Base-by-base conservation (phyloP, 2,329 filamentous ascomycete species). In the Chaetomium olivaceum region DNA sequence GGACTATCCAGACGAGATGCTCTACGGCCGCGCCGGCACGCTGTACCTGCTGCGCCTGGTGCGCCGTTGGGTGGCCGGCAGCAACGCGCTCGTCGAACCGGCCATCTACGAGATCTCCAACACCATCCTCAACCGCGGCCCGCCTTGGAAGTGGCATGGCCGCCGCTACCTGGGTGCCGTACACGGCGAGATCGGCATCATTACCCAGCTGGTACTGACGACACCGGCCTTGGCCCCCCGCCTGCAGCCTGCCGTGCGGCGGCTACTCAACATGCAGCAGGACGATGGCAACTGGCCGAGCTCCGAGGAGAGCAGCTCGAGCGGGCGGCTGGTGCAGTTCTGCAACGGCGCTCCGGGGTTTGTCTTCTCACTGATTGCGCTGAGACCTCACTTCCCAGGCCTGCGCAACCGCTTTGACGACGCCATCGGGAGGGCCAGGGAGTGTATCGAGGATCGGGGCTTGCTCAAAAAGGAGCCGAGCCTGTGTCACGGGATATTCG, bases 121-220 rank as follows among this genome's bases (percentile, higher is more conserved):
- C 39, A 82, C 83, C 46, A 89, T 91, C 62, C 78, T 91, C 69
- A 77, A 79, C 74, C 65, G 80, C n/a, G 76, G 74, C 5, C 74
- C 76, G 48, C 76, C 76, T 0, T 91, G 89, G 89, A 82, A 81
- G 68, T 91, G 87, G 85, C 83, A 86, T 66, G 84, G 83, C 16
- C 86, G 85, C 70, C 73, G 78, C 21, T 90, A 90, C 71, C 79
- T 90, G 43, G 90, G 89, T 1, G 86, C 89, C 5, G 85, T 84
- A 0, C 88, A 92, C 72, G 90, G 90, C 8, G 82, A 85, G 14
- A 85, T 91, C 29, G 88, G 89, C 4, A 91, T 90, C 74, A 82
- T 92, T 63, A 87, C 85, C n/a, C 89, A 92, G 74, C 78, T 91
- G 16, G 82, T 90, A 1, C 78, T 85, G 25, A 86, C 87, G 2